Evolutionary conservation across 176 grass and related monocot species (phyloP).

Genomic region (Ampelocalamus luodianensis): DNA sequence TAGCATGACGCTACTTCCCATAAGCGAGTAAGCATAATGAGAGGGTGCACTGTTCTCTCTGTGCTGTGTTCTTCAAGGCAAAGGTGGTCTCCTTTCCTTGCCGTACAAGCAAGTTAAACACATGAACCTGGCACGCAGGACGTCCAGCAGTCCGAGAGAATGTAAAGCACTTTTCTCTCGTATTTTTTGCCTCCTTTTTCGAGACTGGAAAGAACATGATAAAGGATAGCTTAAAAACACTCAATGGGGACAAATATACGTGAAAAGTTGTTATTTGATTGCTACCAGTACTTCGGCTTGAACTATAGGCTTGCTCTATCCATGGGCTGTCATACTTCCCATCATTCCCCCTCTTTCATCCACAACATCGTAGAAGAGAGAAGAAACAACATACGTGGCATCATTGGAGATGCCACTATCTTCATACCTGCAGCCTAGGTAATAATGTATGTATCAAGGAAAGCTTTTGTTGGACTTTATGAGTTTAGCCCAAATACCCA

Average conservation of each 20-base stretch:
- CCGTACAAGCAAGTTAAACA: constrained; percentile 42
- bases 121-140: neutral
- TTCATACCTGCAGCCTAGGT: too few relatives aligned
- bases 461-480: too few relatives aligned
- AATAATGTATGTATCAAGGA: too few relatives aligned
- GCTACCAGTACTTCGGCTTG: neutral
- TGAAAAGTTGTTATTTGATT: neutral
- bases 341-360: too few relatives aligned
- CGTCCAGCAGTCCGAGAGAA: neutral
- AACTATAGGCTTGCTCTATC: too few relatives aligned
- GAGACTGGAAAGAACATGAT: neutral
- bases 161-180: constrained; percentile 15
- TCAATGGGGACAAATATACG: neutral
- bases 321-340: too few relatives aligned
- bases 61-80: constrained; percentile 13
- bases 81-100: constrained; percentile 36
- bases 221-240: neutral
- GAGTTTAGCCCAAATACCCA: too few relatives aligned
- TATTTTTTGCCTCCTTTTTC: neutral
- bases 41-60: neutral
- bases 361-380: too few relatives aligned
- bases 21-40: constrained; percentile 30
- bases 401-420: too few relatives aligned
- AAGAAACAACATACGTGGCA: too few relatives aligned
- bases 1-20: constrained; percentile 10